Evolutionary conservation across 139 green algal genomes (phyloP), one percentile per base, ranked within the genome.

Genomic region (Chlorella sp.): DNA sequence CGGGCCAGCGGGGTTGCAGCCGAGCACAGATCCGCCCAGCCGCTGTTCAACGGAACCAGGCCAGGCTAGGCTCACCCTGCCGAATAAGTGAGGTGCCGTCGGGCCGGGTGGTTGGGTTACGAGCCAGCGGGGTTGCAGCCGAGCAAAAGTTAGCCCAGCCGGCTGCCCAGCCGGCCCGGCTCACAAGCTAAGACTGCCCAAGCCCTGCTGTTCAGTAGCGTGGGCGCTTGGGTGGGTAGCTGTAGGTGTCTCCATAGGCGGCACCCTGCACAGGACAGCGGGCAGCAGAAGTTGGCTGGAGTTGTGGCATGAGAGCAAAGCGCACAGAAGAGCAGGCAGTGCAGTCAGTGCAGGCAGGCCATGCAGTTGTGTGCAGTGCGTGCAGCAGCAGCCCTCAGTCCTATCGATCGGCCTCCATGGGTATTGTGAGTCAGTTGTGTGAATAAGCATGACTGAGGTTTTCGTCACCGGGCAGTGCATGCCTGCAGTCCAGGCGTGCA

Each of bases 321-420:
- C n/a, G 12, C 79, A 68, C 24, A 37, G 5, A 16, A 37, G 4
- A 36, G 78, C 39, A 61, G 22, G 39, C 48, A 18, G 19, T 5
- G 78, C 39, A 61, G 22, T 24, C 48, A 18, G 19, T 5, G 21
- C 37, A n/a, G 19, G 37, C 3, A 0, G 28, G 78, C 39, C 30
- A 0, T 48, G 15, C 77, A 64, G 1, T 21, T 22, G 9, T 34
- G 39, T 22, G 77, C 39, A 36, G 37, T 24, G 76, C 19, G 28
- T 30, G 34, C 15, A 1, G 19, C 24, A 7, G n/a, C 48, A 71
- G 83, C 83, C 66, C 83, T 78, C 83, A 87, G 83, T 87, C 83
- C 61, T 87, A 87, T 87, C 61, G 83, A 78, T 78, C 83, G 42
- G 36, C 83, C 83, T 87, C 60, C 83, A 87, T 42, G 36, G 61